Base-by-base conservation (phyloP, 2,329 filamentous ascomycete species). In the Arachnomyces sp. region DNA sequence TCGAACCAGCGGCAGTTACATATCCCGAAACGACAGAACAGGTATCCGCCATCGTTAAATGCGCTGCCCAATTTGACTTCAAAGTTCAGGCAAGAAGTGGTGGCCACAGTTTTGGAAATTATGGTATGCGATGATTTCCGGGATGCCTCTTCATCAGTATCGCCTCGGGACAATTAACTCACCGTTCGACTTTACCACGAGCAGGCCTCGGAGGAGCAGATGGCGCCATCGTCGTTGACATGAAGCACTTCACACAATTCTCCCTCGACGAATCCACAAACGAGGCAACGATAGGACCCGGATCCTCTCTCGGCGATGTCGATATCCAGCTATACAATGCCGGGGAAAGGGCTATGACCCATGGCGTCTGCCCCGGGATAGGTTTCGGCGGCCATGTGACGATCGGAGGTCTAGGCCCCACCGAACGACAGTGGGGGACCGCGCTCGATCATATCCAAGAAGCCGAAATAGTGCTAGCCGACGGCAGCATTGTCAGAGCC, bases 51-150 rank as follows among this genome's bases (percentile, higher is more conserved):
- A n/a, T n/a, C n/a, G n/a, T n/a, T n/a, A n/a, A n/a, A n/a, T n/a
- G n/a, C n/a, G n/a, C n/a, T n/a, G n/a, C n/a, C n/a, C n/a, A n/a
- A n/a, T n/a, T n/a, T n/a, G n/a, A n/a, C n/a, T n/a, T n/a, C n/a
- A n/a, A n/a, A n/a, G n/a, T n/a, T n/a, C n/a, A n/a, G n/a, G n/a
- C n/a, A n/a, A n/a, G n/a, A n/a, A n/a, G n/a, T n/a, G n/a, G n/a
- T n/a, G n/a, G 73, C 0, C 73, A 77, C 49, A 71, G 66, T 31
- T 77, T 74, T 53, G 74, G 66, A 0, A 73, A 71, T 30, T 71
- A 66, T 40, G 68, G 69, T 43, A 58, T 59, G 8, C 35, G 16
- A 38, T 18, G 34, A 33, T 41, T 17, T 31, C 13, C 28, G 31
- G 20, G 38, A 12, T 28, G 8, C 8, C 8, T 12, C 2, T 6